Evolutionary conservation across 768 basidiomycete species (phyloP), one percentile per base, ranked within the genome.

Genomic region (Suillus subaureus): DNA sequence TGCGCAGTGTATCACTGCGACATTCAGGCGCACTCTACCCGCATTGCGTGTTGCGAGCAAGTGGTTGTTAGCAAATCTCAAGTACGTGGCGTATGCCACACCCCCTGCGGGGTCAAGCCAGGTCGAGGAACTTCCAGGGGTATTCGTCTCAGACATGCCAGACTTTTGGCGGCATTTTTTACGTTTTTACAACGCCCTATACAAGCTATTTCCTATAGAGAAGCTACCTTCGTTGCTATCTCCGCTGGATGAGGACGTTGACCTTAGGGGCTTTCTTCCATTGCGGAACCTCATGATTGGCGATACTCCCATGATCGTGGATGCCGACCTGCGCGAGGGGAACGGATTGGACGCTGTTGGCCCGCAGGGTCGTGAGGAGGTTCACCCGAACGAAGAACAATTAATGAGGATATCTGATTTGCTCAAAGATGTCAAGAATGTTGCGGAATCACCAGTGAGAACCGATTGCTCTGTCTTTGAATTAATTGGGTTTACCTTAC

Each of bases 351-450:
- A 62, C 66, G 28, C 43, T 61, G 37, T 39, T 21, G 47, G 51
- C n/a, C 47, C 69, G 68, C 65, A 80, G 76, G 70, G 79, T 63
- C 67, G 70, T 61, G 77, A 84, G 67, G 83, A 82, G 42, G 85
- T 86, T 1, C 90, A 99, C 79, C 97, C 97, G 9, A 99, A 99
- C 70, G 96, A 93, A 65, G 95, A 97, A 80, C 93, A 96, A 70
- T 79, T 99, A 51, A 96, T 98, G 94, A 84, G 97, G 69, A 92
- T 99, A 65, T 83, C 87, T 55, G 97, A 97, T 77, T 79, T 97
- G 49, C 80, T 96, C 56, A 78, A 83, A 16, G 94, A 97, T 72
- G 91, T 90, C 1, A 82, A 79, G 67, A 75, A 79, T 6, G 74
- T 97, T 28, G 84, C 84, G 31, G 81, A 83, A 64, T 77, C 84